Evolutionary conservation across 306 rosid species (phyloP).

Genomic region (Acacia confusa): DNA sequence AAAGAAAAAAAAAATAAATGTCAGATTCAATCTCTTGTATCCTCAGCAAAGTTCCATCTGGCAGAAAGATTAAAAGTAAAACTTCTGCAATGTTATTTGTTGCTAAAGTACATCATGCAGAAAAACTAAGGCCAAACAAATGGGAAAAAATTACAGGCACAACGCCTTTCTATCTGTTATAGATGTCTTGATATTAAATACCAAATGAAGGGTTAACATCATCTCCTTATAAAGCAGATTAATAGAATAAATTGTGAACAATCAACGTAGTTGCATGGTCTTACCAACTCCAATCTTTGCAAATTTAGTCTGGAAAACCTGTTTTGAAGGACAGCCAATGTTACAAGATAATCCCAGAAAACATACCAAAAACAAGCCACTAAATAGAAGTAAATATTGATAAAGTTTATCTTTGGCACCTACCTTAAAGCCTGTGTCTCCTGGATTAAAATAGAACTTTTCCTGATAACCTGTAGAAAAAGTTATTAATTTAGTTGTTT

Average conservation of each 20-base stretch:
- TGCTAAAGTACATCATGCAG: not conserved
- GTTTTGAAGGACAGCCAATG: constrained; percentile 37
- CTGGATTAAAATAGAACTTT: constrained; percentile 94
- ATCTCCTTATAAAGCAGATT: not conserved
- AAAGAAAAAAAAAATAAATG: not conserved
- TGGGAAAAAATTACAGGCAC: not conserved
- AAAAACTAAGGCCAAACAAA: constrained; percentile 10
- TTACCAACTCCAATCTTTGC: constrained; percentile 94
- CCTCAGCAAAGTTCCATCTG: constrained; percentile 7
- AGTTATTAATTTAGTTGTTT: not conserved
- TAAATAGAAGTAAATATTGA: constrained; percentile 10
- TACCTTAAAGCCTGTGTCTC: constrained; percentile 98
- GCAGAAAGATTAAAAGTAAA: constrained; percentile 20
- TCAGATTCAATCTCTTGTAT: constrained; percentile 21
- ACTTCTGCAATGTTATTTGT: not conserved
- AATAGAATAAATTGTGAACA: constrained; percentile 3
- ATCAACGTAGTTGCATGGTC: constrained; percentile 30
- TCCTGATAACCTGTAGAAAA: constrained; percentile 82
- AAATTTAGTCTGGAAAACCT: constrained; percentile 89
- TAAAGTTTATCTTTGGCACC: constrained; percentile 27
- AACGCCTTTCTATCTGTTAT: constrained; percentile 2
- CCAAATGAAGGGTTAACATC: constrained; percentile 8
- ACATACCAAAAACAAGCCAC: constrained; percentile 18
- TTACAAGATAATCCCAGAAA: constrained; percentile 25
- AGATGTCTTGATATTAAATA: not conserved